Evolutionary conservation across 2,329 filamentous ascomycete genomes (phyloP).

Genomic region (Helotiales sp.): DNA sequence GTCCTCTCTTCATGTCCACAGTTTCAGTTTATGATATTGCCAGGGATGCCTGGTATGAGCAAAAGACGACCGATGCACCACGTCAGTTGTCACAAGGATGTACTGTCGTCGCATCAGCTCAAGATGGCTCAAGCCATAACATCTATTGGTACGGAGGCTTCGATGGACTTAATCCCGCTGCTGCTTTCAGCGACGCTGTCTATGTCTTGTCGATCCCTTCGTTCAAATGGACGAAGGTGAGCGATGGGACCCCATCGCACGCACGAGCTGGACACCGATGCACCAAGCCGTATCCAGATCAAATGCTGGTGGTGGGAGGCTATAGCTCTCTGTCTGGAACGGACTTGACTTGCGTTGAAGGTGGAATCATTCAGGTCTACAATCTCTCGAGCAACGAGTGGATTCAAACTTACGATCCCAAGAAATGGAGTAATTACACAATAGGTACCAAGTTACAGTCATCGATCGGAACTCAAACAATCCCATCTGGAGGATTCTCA

Average conservation of each 20-base stretch:
- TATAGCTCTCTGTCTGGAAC: slow-evolving; percentile 51
- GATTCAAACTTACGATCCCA: slow-evolving; percentile 72
- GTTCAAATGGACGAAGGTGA: slow-evolving; percentile 74
- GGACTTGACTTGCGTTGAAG: slow-evolving; percentile 52
- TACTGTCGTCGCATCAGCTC: slow-evolving; percentile 69
- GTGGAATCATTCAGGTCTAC: slow-evolving; percentile 67
- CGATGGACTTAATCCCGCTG: slow-evolving; percentile 51
- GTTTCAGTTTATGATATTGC: slow-evolving; percentile 79
- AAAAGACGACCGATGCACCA: slow-evolving; percentile 67
- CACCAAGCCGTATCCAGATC: slow-evolving; percentile 70
- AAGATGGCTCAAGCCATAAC: slow-evolving; percentile 76
- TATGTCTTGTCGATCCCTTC: slow-evolving; percentile 75
- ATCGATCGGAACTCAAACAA: slow-evolving; percentile 68
- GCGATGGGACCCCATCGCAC: slow-evolving; percentile 54
- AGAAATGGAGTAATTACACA: slow-evolving; percentile 66
- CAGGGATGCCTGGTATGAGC: slow-evolving; percentile 72
- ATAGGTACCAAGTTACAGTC: slow-evolving; percentile 65
- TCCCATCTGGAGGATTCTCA: slow-evolving; percentile 63
- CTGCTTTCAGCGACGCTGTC: slow-evolving; percentile 70
- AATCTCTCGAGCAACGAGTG: slow-evolving; percentile 73
- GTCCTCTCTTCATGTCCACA: slow-evolving; percentile 71
- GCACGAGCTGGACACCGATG: slow-evolving; percentile 71
- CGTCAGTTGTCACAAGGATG: slow-evolving; percentile 73
- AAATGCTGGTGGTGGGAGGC: slow-evolving; percentile 73
- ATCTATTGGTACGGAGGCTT: slow-evolving; percentile 82